These are phyloP conservation scores for Botrytis fragariae DNA, from an alignment of 2,329 filamentous ascomycete species.

Conservation along the genomic window DNA sequence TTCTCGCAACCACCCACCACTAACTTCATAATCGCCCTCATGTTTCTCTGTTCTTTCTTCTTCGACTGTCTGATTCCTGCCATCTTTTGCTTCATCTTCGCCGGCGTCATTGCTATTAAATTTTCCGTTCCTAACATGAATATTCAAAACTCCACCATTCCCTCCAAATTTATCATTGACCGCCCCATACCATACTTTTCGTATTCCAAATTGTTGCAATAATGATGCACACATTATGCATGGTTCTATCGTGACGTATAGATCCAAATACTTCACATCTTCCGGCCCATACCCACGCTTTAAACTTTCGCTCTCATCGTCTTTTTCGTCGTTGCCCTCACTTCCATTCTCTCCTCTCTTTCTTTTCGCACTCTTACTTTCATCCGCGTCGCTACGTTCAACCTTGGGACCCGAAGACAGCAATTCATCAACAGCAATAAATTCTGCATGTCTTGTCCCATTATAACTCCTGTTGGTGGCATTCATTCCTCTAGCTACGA, in stretches of 20 bases:
- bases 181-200: slow-evolving; percentile 90
- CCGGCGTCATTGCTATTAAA: slow-evolving; percentile 5
- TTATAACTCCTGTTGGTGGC: slow-evolving; percentile 89
- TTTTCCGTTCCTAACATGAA: slow-evolving; percentile 52
- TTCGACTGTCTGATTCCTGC: slow-evolving; percentile 35
- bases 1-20: slow-evolving; percentile 76
- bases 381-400: background rate
- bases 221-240: slow-evolving; percentile 98
- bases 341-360: background rate
- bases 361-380: slow-evolving; percentile 27
- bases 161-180: slow-evolving; percentile 97
- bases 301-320: slow-evolving; percentile 26
- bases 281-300: slow-evolving; percentile 54
- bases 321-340: background rate
- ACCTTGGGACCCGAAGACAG: slow-evolving; percentile 49
- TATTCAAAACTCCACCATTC: slow-evolving; percentile 86
- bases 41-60: slow-evolving; percentile 48
- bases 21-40: slow-evolving; percentile 75
- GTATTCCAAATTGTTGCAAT: slow-evolving; percentile 81
- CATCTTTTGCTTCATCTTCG: slow-evolving; percentile 66
- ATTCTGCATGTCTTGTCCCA: slow-evolving; percentile 93
- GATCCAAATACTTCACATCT: slow-evolving; percentile 67
- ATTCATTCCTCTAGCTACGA: slow-evolving; percentile 93
- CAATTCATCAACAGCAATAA: slow-evolving; percentile 75
- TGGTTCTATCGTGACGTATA: slow-evolving; percentile 97